These are phyloP conservation scores for Samsoniella hepiali DNA, from an alignment of 2,329 filamentous ascomycete species.

Conservation along the genomic window DNA sequence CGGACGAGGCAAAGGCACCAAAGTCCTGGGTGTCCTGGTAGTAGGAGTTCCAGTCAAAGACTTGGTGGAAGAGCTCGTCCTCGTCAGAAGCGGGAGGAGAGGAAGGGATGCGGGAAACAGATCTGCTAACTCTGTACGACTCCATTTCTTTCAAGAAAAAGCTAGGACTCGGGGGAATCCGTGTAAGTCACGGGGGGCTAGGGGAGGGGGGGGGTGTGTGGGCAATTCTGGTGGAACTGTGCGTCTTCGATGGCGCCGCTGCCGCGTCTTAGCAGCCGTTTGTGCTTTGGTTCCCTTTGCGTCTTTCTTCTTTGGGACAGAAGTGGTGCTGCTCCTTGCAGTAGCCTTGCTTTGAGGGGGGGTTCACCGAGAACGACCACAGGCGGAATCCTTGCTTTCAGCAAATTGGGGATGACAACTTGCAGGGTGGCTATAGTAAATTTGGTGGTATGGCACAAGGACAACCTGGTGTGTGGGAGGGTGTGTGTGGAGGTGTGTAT, in stretches of 20 bases:
- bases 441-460: constrained; percentile 15
- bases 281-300: constrained; percentile 21
- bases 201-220: constrained; percentile 21
- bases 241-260: constrained; percentile 8
- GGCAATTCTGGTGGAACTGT: constrained; percentile 37
- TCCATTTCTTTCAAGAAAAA: constrained; percentile 26
- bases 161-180: constrained; percentile 23
- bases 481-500: constrained; percentile 15
- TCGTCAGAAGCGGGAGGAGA: constrained; percentile 28
- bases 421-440: constrained; percentile 20
- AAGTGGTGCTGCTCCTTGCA: constrained; percentile 9
- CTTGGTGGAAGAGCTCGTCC: constrained; percentile 34
- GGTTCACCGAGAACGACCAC: constrained; percentile 10
- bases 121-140: constrained; percentile 13
- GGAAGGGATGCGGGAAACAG: constrained; percentile 29
- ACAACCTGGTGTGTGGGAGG: constrained; percentile 9
- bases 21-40: constrained; percentile 22
- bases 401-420: constrained; percentile 6
- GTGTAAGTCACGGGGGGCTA: constrained; percentile 35
- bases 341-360: constrained; percentile 6
- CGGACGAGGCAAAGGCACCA: not conserved
- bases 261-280: constrained; percentile 20
- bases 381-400: constrained; percentile 14
- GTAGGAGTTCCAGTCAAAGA: constrained; percentile 39
- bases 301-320: constrained; percentile 17